A percentile compares a stretch with the other conserved stretches of the same genome.
Conservation (phyloP, 2,329 filamentous ascomycete species). For the Colletotrichum aenigma region DNA sequence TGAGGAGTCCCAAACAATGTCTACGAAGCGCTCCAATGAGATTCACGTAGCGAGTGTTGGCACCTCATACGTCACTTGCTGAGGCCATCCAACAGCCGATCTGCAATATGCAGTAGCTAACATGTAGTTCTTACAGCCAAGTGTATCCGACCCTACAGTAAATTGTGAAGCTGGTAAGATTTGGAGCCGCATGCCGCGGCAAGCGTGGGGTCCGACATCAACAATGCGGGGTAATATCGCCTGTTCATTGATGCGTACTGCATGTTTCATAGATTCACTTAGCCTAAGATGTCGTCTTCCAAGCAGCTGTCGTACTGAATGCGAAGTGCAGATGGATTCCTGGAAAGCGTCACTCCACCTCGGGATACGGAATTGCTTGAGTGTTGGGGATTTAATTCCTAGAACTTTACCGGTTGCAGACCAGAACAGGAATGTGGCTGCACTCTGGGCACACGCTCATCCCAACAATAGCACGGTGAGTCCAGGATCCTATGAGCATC, state of each 20-base stretch:
- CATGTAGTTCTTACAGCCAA: neutral
- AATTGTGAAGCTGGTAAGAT: neutral
- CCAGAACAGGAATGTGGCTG: neutral
- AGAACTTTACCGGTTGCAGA: accelerated
- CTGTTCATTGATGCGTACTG: neutral
- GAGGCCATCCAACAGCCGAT: neutral
- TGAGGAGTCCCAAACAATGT: neutral
- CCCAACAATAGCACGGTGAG: neutral
- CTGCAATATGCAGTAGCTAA: neutral
- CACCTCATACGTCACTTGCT: neutral
- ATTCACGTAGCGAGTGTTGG: neutral
- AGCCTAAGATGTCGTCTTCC: neutral
- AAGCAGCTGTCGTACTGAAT: neutral
- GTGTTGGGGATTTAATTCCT: neutral
- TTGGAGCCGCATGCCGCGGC: neutral
- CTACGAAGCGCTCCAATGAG: neutral
- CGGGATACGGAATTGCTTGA: accelerated
- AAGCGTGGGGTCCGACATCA: neutral
- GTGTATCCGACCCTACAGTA: neutral
- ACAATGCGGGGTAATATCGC: neutral
- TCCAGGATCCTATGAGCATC: neutral
- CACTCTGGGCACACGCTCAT: neutral
- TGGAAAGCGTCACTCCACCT: neutral
- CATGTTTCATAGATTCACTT: neutral
- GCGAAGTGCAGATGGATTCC: neutral